These are phyloP conservation scores for Russula sp. DNA, from an alignment of 768 basidiomycete genomes.

Conservation along the genomic window DNA sequence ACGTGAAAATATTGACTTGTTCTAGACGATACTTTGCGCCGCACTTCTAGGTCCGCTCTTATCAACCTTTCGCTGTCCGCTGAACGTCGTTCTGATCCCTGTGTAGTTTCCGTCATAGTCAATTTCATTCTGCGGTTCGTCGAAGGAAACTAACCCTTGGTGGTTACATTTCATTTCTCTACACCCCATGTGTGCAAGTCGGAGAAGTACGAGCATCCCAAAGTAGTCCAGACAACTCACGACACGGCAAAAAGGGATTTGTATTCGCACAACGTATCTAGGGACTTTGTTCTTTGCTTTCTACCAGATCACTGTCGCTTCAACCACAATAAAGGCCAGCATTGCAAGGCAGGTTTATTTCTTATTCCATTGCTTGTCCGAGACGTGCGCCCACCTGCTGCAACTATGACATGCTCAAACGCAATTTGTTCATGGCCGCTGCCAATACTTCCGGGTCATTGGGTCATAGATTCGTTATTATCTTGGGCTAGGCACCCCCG, in stretches of 20 bases:
- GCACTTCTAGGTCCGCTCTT: constrained; percentile 62
- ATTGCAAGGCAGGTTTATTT: not conserved
- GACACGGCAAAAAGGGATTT: not conserved
- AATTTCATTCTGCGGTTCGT: constrained; percentile 85
- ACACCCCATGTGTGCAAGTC: not conserved
- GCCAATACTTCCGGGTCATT: no score
- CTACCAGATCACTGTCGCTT: not conserved
- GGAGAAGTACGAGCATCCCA: constrained; percentile 3
- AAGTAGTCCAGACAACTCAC: not conserved
- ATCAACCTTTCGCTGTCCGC: not conserved
- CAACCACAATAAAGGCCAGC: not conserved
- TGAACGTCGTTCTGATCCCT: constrained; percentile 12
- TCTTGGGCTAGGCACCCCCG: not conserved
- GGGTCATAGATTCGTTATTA: no score
- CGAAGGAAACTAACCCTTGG: constrained; percentile 21
- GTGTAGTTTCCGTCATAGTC: constrained; percentile 72
- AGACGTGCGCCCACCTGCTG: not conserved
- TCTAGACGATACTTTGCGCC: constrained; percentile 74
- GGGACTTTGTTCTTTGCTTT: not conserved
- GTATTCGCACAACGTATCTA: constrained; percentile 9
- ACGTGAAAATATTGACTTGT: constrained; percentile 14
- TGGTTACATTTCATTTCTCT: not conserved
- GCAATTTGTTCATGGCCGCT: no score
- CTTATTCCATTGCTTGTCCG: no score
- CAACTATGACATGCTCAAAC: no score